phyloP scores from a whole-genome alignment of 2,329 filamentous ascomycete species.

The Botrytis cinerea region DNA sequence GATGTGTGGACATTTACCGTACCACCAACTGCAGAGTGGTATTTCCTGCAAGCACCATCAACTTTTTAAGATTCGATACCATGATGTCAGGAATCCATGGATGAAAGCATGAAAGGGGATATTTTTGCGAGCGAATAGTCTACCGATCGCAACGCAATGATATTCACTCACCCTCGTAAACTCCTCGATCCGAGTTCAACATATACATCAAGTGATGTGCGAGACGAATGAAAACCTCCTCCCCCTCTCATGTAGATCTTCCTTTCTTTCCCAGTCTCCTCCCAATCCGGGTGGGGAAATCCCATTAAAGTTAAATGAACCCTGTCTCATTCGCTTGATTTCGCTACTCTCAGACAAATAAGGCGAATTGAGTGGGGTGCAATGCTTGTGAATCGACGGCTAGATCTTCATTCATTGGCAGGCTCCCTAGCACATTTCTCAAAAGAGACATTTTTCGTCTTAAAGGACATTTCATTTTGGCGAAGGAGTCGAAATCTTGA shows the following conservation, averaged over 20 bases:
- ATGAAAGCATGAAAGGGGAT: not conserved
- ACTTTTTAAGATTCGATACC: not conserved
- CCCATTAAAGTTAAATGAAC: conserved; percentile 14
- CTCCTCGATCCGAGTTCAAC: not conserved
- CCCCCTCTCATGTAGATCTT: conserved; percentile 10
- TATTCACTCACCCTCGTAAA: conserved; percentile 3
- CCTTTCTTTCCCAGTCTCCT: conserved; percentile 7
- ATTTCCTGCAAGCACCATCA: not conserved
- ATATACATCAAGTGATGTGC: conserved; percentile 10
- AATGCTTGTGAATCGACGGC: conserved; percentile 13
- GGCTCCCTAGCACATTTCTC: not conserved
- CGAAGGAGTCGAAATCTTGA: conserved; percentile 17
- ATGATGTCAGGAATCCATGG: conserved; percentile 5
- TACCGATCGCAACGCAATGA: not conserved
- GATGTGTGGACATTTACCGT: not conserved
- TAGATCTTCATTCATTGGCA: conserved; percentile 21
- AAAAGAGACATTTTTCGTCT: conserved; percentile 16
- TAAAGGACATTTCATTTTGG: conserved; percentile 1
- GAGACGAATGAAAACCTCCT: not conserved
- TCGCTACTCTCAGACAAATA: conserved; percentile 24
- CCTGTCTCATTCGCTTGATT: conserved; percentile 19
- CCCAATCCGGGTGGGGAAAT: conserved; percentile 13
- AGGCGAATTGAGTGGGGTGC: conserved; percentile 2
- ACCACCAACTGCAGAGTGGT: conserved; percentile 1
- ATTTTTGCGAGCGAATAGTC: not conserved